These are phyloP conservation scores for Castanea sativa DNA, from an alignment of 306 rosid genomes.

Conservation along the genomic window DNA sequence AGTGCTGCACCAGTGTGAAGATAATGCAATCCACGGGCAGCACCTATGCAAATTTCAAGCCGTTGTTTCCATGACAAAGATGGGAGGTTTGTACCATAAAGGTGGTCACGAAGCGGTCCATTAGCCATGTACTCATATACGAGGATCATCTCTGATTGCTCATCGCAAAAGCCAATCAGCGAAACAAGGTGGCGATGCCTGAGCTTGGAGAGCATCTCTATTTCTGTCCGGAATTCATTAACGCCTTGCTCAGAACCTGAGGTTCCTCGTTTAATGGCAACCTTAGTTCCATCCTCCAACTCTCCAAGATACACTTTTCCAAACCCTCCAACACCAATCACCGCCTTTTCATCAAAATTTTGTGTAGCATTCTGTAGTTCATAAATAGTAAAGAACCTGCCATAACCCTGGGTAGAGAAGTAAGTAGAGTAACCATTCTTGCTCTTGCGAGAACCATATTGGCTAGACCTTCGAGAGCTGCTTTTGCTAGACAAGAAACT, in stretches of 20 bases:
- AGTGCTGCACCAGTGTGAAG: constrained; percentile 89
- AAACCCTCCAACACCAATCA: constrained; percentile 86
- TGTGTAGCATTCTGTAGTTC: constrained; percentile 60
- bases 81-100: constrained; percentile 52
- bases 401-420: constrained; percentile 38
- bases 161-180: constrained; percentile 73
- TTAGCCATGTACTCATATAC: constrained; percentile 86
- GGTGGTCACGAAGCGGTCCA: constrained; percentile 77
- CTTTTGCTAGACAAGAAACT: constrained; percentile 30
- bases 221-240: constrained; percentile 73
- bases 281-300: constrained; percentile 60
- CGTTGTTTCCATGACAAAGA: constrained; percentile 74
- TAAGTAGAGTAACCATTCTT: constrained; percentile 35
- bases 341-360: constrained; percentile 57
- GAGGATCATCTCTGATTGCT: constrained; percentile 75
- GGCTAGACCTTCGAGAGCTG: constrained; percentile 35
- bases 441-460: constrained; percentile 46
- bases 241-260: constrained; percentile 75
- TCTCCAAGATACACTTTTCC: constrained; percentile 80
- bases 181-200: constrained; percentile 93
- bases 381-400: constrained; percentile 44
- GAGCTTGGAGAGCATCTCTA: constrained; percentile 76
- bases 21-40: constrained; percentile 83
- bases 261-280: constrained; percentile 74
- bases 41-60: constrained; percentile 80